Evolutionary conservation across 2,329 filamentous ascomycete species (phyloP).

Genomic region (Dothideomycetes sp.): DNA sequence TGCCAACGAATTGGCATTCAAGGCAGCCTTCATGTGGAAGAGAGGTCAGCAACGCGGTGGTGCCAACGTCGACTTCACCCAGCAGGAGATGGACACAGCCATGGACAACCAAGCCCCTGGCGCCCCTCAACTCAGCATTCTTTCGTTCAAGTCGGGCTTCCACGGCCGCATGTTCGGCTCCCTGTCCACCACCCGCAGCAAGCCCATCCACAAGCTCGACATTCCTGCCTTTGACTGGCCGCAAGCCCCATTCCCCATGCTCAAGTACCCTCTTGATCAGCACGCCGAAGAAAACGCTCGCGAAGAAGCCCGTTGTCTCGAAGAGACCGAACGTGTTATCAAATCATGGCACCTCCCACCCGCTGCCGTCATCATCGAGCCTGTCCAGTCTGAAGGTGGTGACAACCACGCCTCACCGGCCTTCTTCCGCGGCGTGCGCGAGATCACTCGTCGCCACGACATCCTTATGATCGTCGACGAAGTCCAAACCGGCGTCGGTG

Average conservation of each 20-base stretch:
- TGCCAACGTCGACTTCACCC: constrained; percentile 63
- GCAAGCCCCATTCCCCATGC: constrained; percentile 74
- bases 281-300: constrained; percentile 65
- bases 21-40: constrained; percentile 86
- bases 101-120: constrained; percentile 79
- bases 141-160: constrained; percentile 79
- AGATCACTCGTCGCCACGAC: constrained; percentile 62
- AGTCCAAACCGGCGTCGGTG: constrained; percentile 82
- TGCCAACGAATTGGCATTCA: constrained; percentile 86
- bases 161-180: constrained; percentile 81
- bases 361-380: constrained; percentile 73
- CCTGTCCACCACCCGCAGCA: constrained; percentile 77
- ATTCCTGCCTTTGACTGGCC: constrained; percentile 92
- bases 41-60: constrained; percentile 71
- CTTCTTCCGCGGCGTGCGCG: constrained; percentile 76
- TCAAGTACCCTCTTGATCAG: constrained; percentile 76
- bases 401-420: constrained; percentile 81
- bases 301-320: constrained; percentile 68
- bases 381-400: constrained; percentile 82
- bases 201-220: constrained; percentile 86
- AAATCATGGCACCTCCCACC: constrained; percentile 66
- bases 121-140: constrained; percentile 66
- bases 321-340: constrained; percentile 73
- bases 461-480: constrained; percentile 84
- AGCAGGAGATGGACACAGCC: constrained; percentile 59